A percentile compares a stretch with the other conserved stretches of the same genome.
Evolutionary conservation across 257 asterid species (phyloP).

Genomic region (Mitragyna speciosa): DNA sequence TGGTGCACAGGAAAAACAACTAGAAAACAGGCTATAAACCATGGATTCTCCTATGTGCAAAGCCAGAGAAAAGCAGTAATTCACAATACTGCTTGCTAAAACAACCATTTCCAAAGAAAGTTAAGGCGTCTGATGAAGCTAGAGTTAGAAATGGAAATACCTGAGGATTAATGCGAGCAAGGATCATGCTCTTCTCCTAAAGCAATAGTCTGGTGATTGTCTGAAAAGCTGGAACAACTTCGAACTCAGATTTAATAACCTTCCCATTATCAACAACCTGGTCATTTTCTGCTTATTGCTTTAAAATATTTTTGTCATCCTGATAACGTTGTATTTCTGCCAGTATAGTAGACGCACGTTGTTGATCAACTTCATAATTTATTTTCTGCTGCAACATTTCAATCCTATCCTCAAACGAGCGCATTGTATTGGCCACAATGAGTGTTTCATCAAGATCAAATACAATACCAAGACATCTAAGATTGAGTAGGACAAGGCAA

Average conservation of each 20-base stretch:
- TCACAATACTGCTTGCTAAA: neutral
- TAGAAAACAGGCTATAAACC: neutral
- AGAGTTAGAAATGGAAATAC: constrained; percentile 26
- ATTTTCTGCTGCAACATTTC: constrained; percentile 81
- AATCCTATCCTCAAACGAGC: constrained; percentile 92
- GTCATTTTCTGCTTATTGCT: constrained; percentile 95
- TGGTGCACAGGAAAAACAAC: neutral
- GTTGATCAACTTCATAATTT: constrained; percentile 73
- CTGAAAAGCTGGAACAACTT: constrained; percentile 86
- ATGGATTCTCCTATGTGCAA: neutral
- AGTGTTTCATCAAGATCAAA: constrained; percentile 99
- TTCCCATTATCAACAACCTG: constrained; percentile 86
- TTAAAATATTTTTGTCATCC: constrained; percentile 78
- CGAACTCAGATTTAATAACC: constrained; percentile 77
- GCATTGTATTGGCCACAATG: constrained; percentile 91
- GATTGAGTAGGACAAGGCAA: constrained; percentile 88
- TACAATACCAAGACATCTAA: constrained; percentile 93
- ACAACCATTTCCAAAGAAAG: neutral
- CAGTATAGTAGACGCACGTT: constrained; percentile 69
- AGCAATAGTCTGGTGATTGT: constrained; percentile 75
- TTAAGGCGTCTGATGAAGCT: neutral
- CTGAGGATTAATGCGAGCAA: constrained; percentile 89
- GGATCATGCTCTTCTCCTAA: constrained; percentile 81
- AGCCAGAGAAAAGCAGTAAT: neutral
- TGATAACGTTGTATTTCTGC: constrained; percentile 91